Evolutionary conservation across 306 rosid species (phyloP), one percentile per base, ranked within the genome.

Genomic region (Styphnolobium japonicum): DNA sequence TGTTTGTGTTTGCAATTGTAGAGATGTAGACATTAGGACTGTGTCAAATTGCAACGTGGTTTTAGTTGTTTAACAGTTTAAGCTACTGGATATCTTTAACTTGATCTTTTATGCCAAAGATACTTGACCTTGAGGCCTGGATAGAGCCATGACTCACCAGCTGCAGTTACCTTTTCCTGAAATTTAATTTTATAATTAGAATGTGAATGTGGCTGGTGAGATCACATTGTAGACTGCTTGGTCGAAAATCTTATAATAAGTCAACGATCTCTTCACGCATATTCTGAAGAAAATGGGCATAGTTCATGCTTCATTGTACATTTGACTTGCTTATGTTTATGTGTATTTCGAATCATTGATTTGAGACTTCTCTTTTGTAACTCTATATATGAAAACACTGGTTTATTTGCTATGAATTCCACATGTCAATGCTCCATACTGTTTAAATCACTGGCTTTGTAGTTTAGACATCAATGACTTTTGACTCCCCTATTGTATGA

Each of bases 241-340:
- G 4, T 16, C 43, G 10, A 51, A 55, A 29, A 39, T 25, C 8
- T 29, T 58, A 42, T 57, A 73, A n/a, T 45, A 7, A 11, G 62
- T 31, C 19, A 48, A 46, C 2, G 27, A 19, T 45, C 4, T 46
- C 36, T 61, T 16, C 6, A 16, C 2, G 0, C 3, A 14, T 27
- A 5, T 33, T 74, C 29, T 11, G 65, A 55, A 34, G 43, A 45
- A 75, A 51, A 69, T 57, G 21, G 22, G 19, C 36, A 11, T 33
- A 14, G 65, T 57, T 31, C 25, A 52, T 45, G 72, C 62, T 57
- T 73, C 48, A 21, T 71, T 62, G 29, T 72, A 27, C 49, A 23
- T 82, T 71, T 73, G 77, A 27, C 75, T 48, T 57, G 52, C 10
- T 11, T 57, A 8, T 63, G 43, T 22, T 40, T 71, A 23, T 48